A percentile compares a stretch with the other conserved stretches of the same genome.
Evolutionary conservation across 2,329 filamentous ascomycete genomes (phyloP).

Genomic region (Ophiostoma montium): DNA sequence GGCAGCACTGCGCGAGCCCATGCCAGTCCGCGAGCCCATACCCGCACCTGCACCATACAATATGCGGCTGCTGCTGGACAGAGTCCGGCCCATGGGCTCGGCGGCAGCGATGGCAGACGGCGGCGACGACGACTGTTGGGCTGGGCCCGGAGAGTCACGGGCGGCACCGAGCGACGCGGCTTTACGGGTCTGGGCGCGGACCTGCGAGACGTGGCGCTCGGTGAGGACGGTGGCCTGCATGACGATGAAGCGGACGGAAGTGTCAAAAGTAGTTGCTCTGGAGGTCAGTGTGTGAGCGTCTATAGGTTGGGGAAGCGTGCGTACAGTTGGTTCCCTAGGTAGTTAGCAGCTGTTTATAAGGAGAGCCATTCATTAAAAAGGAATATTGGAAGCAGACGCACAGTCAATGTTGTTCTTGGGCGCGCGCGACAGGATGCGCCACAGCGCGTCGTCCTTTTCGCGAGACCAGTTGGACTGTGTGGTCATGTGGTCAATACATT

Average conservation of each 20-base stretch:
- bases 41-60: not conserved
- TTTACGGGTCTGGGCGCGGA: slow-evolving; percentile 78
- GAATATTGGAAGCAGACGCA: slow-evolving; percentile 25
- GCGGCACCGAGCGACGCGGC: slow-evolving; percentile 31
- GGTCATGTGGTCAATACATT: not conserved
- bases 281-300: not conserved
- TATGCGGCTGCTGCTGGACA: slow-evolving; percentile 27
- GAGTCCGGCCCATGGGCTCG: slow-evolving; percentile 37
- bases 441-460: slow-evolving; percentile 73
- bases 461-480: slow-evolving; percentile 84
- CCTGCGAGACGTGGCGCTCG: slow-evolving; percentile 77
- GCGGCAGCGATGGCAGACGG: slow-evolving; percentile 2
- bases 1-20: slow-evolving; percentile 25
- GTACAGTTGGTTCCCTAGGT: slow-evolving; percentile 55
- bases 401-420: slow-evolving; percentile 80
- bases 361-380: too few relatives aligned
- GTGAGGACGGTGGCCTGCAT: slow-evolving; percentile 92
- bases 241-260: slow-evolving; percentile 75
- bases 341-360: not conserved
- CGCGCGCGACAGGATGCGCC: slow-evolving; percentile 75
- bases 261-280: slow-evolving; percentile 64
- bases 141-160: slow-evolving; percentile 39
- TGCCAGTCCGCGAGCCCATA: slow-evolving; percentile 1
- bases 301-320: not conserved
- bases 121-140: slow-evolving; percentile 27